Base-by-base conservation (phyloP, 495 filamentous ascomycete species). In the Penicillium egyptiacum region DNA sequence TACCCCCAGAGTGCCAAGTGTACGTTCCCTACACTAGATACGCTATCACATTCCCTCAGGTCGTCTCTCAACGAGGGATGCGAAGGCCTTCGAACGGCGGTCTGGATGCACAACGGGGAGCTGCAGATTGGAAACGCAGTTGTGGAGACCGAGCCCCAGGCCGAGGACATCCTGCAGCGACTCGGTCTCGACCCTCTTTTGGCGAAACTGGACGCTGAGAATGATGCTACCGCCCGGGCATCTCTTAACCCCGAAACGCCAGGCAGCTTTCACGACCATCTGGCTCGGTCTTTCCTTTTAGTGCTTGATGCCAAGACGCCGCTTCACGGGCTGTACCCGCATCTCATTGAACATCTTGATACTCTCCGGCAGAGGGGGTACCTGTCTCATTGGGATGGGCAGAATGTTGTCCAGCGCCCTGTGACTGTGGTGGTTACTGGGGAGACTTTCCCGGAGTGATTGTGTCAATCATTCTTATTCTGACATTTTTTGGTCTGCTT, bases 401-500 rank as follows among this genome's bases (percentile, higher is more conserved):
- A 70, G 1, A 64, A 68, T 33, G 55, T 76, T 17, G 42, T 75
- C 19, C 60, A 65, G 2, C 69, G 88, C 4, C 81, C 82, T n/a
- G 66, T 94, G 28, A 94, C 88, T 1, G 79, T 94, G 1, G 83
- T 93, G 1, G 83, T 82, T 1, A 88, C 86, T 0, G 88, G 90
- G 10, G 81, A 81, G 53, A 79, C 82, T 0, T 77, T 83, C 0
- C 85, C 88, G 59, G 33, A 62, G 72, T n/a, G 50, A 73, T 5
- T 66, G 47, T 26, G 61, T 19, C 63, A 68, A 19, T 12, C 7
- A 55, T 51, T 20, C 59, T 5, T 79, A 82, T 55, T 75, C 84
- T 6, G 84, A 88, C 66, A 74, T 84, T 12, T 89, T 91, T 69
- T 87, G 85, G 67, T 86, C 88, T 59, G 84, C 86, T 0, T 84